These are phyloP conservation scores for Berkeleyomyces basicola DNA, from an alignment of 2,329 filamentous ascomycete species.

Conservation along the genomic window DNA sequence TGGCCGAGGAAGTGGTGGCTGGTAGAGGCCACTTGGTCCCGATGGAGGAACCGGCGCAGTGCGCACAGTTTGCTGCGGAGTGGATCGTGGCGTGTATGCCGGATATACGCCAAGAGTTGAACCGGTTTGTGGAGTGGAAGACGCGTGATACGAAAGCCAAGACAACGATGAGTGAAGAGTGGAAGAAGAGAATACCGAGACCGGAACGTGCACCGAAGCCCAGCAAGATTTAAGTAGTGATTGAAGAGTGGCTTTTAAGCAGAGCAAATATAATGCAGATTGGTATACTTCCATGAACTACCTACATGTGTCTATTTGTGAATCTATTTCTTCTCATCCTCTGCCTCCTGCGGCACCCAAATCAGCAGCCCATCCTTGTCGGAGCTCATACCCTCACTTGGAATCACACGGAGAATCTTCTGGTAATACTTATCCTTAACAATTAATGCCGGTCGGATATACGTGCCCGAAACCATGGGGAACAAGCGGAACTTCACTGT, in stretches of 20 bases:
- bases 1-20: conserved; percentile 47
- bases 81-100: conserved; percentile 43
- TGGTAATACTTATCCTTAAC: conserved; percentile 88
- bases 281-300: neutral
- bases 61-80: conserved; percentile 40
- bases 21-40: conserved; percentile 64
- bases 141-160: conserved; percentile 34
- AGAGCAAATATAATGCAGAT: neutral
- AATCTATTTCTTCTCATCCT: conserved; percentile 17
- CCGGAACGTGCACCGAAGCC: conserved; percentile 1
- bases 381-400: conserved; percentile 54
- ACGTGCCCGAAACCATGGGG: conserved; percentile 46
- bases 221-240: neutral
- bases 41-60: conserved; percentile 56
- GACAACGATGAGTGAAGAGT: conserved; percentile 29
- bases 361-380: conserved; percentile 48
- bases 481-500: conserved; percentile 59
- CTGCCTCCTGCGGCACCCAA: conserved; percentile 35
- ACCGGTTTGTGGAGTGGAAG: conserved; percentile 39
- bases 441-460: conserved; percentile 55
- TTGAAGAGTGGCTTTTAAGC: neutral
- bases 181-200: conserved; percentile 10
- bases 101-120: conserved; percentile 40
- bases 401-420: conserved; percentile 67
- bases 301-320: neutral